A percentile compares a stretch with the other conserved stretches of the same genome.
These are phyloP conservation scores for Cantharellus anzutake DNA, from an alignment of 768 basidiomycete genomes.

Conservation along the genomic window DNA sequence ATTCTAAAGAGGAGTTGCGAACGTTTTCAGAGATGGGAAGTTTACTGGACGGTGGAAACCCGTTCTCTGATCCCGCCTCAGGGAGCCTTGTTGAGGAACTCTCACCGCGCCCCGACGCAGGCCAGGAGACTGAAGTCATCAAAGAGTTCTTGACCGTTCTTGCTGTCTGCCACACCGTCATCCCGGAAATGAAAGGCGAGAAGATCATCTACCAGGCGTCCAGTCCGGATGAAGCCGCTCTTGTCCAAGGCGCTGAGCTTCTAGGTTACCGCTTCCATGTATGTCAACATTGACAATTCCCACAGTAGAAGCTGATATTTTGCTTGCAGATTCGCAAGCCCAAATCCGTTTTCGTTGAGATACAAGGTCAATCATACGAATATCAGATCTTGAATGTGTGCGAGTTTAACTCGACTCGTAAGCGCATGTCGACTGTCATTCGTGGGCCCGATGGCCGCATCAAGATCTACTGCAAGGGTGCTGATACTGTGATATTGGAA, in stretches of 20 bases:
- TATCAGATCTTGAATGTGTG: conserved; percentile 90
- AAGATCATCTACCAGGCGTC: conserved; percentile 91
- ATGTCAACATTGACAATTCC: conserved; percentile 16
- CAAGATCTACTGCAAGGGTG: conserved; percentile 92
- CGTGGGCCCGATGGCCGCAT: conserved; percentile 76
- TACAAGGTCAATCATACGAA: conserved; percentile 52
- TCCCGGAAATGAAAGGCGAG: conserved; percentile 71
- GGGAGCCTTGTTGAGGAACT: background rate
- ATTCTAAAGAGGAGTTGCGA: conserved; percentile 53
- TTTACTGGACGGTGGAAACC: conserved; percentile 22
- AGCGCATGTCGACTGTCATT: conserved; percentile 93
- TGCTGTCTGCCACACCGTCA: conserved; percentile 95
- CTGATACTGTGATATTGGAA: conserved; percentile 94
- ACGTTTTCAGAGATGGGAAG: conserved; percentile 59
- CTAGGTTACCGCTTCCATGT: conserved; percentile 91
- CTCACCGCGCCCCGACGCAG: background rate
- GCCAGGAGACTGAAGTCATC: conserved; percentile 25
- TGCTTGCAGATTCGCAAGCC: conserved; percentile 75
- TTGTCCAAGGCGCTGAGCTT: conserved; percentile 84
- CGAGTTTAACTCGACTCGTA: conserved; percentile 96
- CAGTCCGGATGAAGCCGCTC: conserved; percentile 92
- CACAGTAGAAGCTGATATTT: background rate
- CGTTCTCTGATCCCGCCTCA: conserved; percentile 19
- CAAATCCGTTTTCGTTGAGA: conserved; percentile 78
- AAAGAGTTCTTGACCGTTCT: conserved; percentile 64